A percentile compares a stretch with the other conserved stretches of the same genome.
phyloP scores from a whole-genome alignment of 2,329 filamentous ascomycete genomes.

The Ilyonectria sp. region DNA sequence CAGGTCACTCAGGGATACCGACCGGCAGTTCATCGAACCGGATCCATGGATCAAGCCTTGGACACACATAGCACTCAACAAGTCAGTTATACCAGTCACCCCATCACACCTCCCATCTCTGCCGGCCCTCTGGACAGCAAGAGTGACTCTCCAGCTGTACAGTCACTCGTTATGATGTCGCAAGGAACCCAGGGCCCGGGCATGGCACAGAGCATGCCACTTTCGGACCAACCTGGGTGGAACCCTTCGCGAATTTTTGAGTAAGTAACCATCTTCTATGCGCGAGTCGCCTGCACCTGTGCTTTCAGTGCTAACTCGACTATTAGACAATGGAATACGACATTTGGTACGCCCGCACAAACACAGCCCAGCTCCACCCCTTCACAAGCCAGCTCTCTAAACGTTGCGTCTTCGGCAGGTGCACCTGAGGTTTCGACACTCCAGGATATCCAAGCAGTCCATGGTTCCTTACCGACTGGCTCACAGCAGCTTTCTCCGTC shows the following conservation, averaged over 20 bases:
- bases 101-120: constrained; percentile 86
- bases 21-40: constrained; percentile 61
- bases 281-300: background rate
- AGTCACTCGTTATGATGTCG: constrained; percentile 81
- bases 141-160: constrained; percentile 81
- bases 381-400: constrained; percentile 66
- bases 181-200: constrained; percentile 70
- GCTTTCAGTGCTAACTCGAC: constrained; percentile 16
- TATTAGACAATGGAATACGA: constrained; percentile 92
- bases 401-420: constrained; percentile 67
- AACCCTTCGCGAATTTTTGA: constrained; percentile 92
- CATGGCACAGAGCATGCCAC: constrained; percentile 68
- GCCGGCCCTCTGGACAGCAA: constrained; percentile 80
- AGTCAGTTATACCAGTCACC: constrained; percentile 79
- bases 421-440: constrained; percentile 68
- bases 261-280: constrained; percentile 69
- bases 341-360: constrained; percentile 81
- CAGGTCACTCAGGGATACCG: constrained; percentile 66
- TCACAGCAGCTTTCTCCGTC: constrained; percentile 65
- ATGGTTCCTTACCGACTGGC: constrained; percentile 59
- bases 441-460: constrained; percentile 67
- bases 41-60: constrained; percentile 69
- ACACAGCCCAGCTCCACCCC: constrained; percentile 51
- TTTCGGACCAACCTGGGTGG: constrained; percentile 79
- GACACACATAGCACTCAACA: constrained; percentile 68